A percentile compares a stretch with the other conserved stretches of the same genome.
Evolutionary conservation across 2,329 filamentous ascomycete species (phyloP).

Genomic region (Lecanicillium sp.): DNA sequence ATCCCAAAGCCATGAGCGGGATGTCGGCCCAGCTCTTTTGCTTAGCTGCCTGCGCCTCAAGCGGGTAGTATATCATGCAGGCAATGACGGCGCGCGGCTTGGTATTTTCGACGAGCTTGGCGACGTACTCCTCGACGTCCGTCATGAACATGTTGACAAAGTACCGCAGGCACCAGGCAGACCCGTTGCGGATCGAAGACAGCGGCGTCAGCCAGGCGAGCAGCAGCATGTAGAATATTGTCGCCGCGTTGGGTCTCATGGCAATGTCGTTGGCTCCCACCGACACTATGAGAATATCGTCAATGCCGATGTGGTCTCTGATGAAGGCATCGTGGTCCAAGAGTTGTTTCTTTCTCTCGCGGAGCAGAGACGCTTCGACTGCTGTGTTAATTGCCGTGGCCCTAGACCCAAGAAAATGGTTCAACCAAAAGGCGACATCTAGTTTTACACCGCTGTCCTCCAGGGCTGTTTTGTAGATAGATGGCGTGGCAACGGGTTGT

Average conservation of each 20-base stretch:
- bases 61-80: conserved; percentile 7
- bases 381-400: conserved; percentile 5
- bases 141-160: conserved; percentile 3
- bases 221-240: conserved; percentile 4
- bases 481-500: neutral
- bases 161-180: conserved; percentile 4
- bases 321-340: conserved; percentile 5
- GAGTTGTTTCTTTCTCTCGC: neutral
- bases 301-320: neutral
- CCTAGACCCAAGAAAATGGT: conserved; percentile 1
- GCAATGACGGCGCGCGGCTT: conserved; percentile 5
- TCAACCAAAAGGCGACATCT: conserved; percentile 7
- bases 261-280: conserved; percentile 7
- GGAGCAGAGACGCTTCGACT: conserved; percentile 5
- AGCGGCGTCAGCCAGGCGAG: conserved; percentile 7
- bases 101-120: neutral
- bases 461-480: neutral
- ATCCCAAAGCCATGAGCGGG: conserved; percentile 5
- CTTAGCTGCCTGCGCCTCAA: neutral
- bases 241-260: conserved; percentile 1
- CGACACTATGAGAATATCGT: conserved; percentile 4
- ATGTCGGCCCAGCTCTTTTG: conserved; percentile 3
- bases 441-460: neutral
- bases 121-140: neutral
- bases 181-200: conserved; percentile 3